phyloP scores from a whole-genome alignment of 208 protist genomes.

The Lotmaria passim region DNA sequence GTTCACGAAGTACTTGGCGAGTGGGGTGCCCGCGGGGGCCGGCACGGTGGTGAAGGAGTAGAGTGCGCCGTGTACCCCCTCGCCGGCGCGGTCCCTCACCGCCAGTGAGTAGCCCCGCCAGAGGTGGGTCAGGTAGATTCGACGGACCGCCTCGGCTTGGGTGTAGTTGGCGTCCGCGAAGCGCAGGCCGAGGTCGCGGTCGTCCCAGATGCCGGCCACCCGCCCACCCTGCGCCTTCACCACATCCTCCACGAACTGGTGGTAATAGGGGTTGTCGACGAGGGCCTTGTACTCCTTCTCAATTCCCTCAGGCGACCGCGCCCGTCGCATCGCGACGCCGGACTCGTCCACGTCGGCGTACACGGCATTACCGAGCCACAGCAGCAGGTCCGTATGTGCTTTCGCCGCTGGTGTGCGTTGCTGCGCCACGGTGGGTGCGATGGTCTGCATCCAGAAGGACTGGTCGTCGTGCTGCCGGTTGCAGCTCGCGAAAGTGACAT shows the following conservation, averaged over 20 bases:
- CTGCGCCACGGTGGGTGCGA: constrained; percentile 26
- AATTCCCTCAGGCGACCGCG: constrained; percentile 15
- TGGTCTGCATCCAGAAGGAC: constrained; percentile 55
- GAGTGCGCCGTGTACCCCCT: constrained; percentile 16
- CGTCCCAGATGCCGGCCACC: constrained; percentile 76
- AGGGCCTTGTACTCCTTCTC: constrained; percentile 32
- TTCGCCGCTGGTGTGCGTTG: background rate
- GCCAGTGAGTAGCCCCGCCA: constrained; percentile 18
- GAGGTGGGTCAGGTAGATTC: constrained; percentile 54
- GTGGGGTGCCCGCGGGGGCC: constrained; percentile 15
- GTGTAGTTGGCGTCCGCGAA: constrained; percentile 47
- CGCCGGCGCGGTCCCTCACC: constrained; percentile 15
- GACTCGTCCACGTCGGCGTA: constrained; percentile 58
- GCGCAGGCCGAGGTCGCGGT: constrained; percentile 79
- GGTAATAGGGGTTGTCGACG: constrained; percentile 36
- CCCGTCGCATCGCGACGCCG: constrained; percentile 19
- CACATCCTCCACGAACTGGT: constrained; percentile 28
- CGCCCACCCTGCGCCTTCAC: constrained; percentile 10
- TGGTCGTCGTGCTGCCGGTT: constrained; percentile 67
- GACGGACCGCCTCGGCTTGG: constrained; percentile 42
- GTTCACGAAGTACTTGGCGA: constrained; percentile 41
- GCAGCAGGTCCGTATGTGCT: constrained; percentile 56
- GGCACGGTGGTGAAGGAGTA: constrained; percentile 49
- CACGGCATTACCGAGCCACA: constrained; percentile 81
- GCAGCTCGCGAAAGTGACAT: constrained; percentile 74